These are phyloP conservation scores for Hemileia vastatrix DNA, from an alignment of 1,284 basidiomycete genomes.

Conservation along the genomic window DNA sequence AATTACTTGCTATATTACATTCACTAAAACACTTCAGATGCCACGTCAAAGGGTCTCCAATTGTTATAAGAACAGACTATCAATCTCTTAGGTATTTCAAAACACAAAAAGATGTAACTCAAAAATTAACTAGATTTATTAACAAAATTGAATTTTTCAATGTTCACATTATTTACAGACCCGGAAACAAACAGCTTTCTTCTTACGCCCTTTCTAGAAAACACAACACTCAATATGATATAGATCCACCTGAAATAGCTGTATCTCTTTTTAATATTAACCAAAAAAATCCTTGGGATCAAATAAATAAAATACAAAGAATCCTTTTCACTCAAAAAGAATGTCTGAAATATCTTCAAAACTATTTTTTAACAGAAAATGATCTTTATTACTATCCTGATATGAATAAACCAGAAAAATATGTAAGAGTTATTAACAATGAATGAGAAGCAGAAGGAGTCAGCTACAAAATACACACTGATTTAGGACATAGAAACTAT, in stretches of 20 bases:
- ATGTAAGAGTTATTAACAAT: too few relatives aligned
- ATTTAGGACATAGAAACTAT: background rate
- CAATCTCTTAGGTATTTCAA: conserved; percentile 8
- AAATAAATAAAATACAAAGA: too few relatives aligned
- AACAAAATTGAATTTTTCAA: conserved; percentile 6
- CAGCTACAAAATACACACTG: too few relatives aligned
- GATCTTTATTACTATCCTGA: background rate
- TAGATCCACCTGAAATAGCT: background rate
- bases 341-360: background rate
- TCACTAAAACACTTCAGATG: background rate
- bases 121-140: background rate
- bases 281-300: too few relatives aligned
- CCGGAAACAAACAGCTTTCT: conserved; percentile 1
- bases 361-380: background rate
- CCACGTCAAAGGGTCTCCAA: conserved; percentile 2
- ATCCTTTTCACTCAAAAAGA: background rate
- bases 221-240: background rate
- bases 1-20: conserved; percentile 5
- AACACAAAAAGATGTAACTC: background rate
- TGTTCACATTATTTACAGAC: background rate
- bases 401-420: background rate
- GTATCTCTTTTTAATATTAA: background rate
- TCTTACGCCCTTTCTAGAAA: conserved; percentile 1
- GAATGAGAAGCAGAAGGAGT: too few relatives aligned
- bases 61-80: background rate